These are phyloP conservation scores for Plasmodium ovale DNA, from an alignment of 169 alveolate species.

Conservation along the genomic window DNA sequence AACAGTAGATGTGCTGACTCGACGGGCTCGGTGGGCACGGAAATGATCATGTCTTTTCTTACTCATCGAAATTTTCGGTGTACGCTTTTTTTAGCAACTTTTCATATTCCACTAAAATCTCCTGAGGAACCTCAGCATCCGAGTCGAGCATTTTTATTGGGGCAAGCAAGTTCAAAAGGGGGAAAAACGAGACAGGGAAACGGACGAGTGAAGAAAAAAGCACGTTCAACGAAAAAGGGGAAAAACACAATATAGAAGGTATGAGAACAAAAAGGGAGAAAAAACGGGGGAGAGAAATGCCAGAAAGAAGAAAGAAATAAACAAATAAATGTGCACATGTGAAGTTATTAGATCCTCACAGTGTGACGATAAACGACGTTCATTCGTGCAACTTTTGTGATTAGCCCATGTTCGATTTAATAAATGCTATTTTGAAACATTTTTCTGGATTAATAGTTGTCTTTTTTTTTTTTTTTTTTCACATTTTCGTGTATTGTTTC, in stretches of 20 bases:
- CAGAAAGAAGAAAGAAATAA: slow-evolving; percentile 1
- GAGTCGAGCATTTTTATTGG: slow-evolving; percentile 58
- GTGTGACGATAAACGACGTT: background rate
- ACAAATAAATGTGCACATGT: background rate
- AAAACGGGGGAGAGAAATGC: background rate
- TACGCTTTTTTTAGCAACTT: slow-evolving; percentile 46
- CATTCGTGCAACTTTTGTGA: slow-evolving; percentile 2
- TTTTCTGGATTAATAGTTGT: background rate
- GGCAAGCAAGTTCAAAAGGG: slow-evolving; percentile 1
- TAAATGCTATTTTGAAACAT: slow-evolving; percentile 3
- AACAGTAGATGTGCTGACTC: too few species aligned
- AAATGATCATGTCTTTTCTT: background rate
- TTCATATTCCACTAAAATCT: slow-evolving; percentile 57
- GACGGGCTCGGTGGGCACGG: too few species aligned
- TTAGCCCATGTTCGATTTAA: slow-evolving; percentile 7
- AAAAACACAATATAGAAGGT: background rate
- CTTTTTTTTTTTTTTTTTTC: slow-evolving; percentile 50
- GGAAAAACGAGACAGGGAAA: background rate
- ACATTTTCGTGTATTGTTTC: too few species aligned
- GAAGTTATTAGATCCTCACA: background rate
- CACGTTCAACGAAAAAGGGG: background rate
- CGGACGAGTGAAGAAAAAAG: background rate
- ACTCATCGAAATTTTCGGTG: slow-evolving; percentile 74
- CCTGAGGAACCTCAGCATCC: slow-evolving; percentile 68
- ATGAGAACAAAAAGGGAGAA: slow-evolving; percentile 1